These are phyloP conservation scores for Penicillium sclerotiorum DNA, from an alignment of 2,329 filamentous ascomycete genomes.

Conservation along the genomic window DNA sequence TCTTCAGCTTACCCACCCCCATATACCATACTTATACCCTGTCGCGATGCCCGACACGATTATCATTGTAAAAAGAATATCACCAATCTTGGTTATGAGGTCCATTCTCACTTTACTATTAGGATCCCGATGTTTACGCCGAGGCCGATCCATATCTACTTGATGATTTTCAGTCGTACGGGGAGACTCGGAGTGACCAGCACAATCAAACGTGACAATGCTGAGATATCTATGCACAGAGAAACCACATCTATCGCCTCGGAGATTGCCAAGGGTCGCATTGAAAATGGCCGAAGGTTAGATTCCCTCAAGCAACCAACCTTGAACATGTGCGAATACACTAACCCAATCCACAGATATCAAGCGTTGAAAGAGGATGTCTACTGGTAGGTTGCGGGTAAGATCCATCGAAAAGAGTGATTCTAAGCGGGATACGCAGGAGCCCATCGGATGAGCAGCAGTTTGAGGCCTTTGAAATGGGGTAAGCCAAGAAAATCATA, in stretches of 20 bases:
- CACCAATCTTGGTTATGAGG: background rate
- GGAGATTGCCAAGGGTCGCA: background rate
- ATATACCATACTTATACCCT: too few species aligned
- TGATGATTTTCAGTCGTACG: background rate
- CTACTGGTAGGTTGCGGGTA: background rate
- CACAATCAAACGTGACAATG: too few species aligned
- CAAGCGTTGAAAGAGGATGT: background rate
- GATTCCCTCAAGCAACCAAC: background rate
- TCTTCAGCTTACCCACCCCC: too few species aligned
- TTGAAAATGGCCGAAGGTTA: constrained; percentile 6
- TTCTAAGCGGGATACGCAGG: constrained; percentile 3
- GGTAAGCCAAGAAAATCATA: constrained; percentile 6
- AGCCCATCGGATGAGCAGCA: constrained; percentile 17
- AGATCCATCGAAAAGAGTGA: background rate
- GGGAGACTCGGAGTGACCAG: too few species aligned
- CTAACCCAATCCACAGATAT: background rate
- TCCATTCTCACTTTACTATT: too few species aligned
- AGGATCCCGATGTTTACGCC: background rate
- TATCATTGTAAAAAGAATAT: background rate
- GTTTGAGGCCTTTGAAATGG: constrained; percentile 21
- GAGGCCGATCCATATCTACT: background rate
- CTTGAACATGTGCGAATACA: background rate
- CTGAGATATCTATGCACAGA: background rate
- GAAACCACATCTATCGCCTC: constrained; percentile 7
- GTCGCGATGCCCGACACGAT: background rate